Percentiles rank a stretch among this genome's conserved stretches.
Evolutionary conservation across 345 rosid genomes (phyloP).

Genomic region (Euphorbia pulcherrima): DNA sequence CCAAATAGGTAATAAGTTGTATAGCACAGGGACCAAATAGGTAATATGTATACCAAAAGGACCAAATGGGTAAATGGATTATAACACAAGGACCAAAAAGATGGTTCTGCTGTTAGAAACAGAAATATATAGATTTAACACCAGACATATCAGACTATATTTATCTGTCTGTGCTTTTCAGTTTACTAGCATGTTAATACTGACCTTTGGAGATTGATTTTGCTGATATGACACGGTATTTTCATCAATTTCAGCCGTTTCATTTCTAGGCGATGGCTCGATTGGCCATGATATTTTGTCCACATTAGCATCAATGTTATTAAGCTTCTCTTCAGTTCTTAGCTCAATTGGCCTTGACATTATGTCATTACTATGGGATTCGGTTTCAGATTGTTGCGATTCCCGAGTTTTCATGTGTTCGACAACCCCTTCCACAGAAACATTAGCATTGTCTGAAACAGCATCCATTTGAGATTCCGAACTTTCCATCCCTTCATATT

Average conservation of each 20-base stretch:
- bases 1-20: too few relatives aligned
- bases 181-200: slow-evolving; percentile 4
- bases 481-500: slow-evolving; percentile 22
- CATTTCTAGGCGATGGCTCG: slow-evolving; percentile 11
- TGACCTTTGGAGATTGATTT: slow-evolving; percentile 39
- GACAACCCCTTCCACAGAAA: slow-evolving; percentile 18
- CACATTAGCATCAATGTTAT: slow-evolving; percentile 14
- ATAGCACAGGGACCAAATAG: too few relatives aligned
- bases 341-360: slow-evolving; percentile 23
- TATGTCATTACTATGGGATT: slow-evolving; percentile 12
- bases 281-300: slow-evolving; percentile 18
- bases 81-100: too few relatives aligned
- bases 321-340: slow-evolving; percentile 15
- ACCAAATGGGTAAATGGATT: too few relatives aligned
- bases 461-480: slow-evolving; percentile 31
- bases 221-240: slow-evolving; percentile 10
- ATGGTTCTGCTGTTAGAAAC: too few relatives aligned
- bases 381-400: slow-evolving; percentile 24
- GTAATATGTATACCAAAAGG: too few relatives aligned
- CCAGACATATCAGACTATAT: not conserved
- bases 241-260: slow-evolving; percentile 13
- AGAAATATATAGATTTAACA: not conserved
- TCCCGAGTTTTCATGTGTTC: slow-evolving; percentile 23
- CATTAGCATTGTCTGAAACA: slow-evolving; percentile 21
- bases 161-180: not conserved